A percentile compares a stretch with the other conserved stretches of the same genome.
These are phyloP conservation scores for Fusarium citri DNA, from an alignment of 2,329 filamentous ascomycete genomes.

Conservation along the genomic window DNA sequence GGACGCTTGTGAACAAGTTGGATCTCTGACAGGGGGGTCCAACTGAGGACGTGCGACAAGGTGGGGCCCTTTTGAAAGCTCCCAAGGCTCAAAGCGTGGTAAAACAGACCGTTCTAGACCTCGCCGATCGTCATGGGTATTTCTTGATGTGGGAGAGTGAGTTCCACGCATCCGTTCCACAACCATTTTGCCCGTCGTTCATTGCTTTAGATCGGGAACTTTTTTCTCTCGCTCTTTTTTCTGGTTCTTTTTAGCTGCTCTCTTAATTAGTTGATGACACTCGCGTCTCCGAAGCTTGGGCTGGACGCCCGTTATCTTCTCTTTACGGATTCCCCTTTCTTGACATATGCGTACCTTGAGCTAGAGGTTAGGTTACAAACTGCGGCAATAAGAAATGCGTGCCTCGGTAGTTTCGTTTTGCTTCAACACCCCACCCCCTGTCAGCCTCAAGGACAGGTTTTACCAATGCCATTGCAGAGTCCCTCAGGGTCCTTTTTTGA, in stretches of 20 bases:
- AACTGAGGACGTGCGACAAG: not conserved
- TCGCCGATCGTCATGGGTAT: slow-evolving; percentile 42
- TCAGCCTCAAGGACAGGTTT: slow-evolving; percentile 6
- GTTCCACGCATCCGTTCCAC: slow-evolving; percentile 42
- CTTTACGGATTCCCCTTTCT: slow-evolving; percentile 7
- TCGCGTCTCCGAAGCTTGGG: not conserved
- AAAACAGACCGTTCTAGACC: slow-evolving; percentile 45
- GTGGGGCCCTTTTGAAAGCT: slow-evolving; percentile 10
- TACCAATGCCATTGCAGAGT: not conserved
- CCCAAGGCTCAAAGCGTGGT: slow-evolving; percentile 15
- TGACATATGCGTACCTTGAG: slow-evolving; percentile 13
- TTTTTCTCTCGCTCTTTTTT: slow-evolving; percentile 3
- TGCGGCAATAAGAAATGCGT: slow-evolving; percentile 7
- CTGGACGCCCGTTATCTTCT: not conserved
- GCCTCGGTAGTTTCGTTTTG: slow-evolving; percentile 23
- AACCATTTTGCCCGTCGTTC: slow-evolving; percentile 20
- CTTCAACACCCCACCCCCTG: not conserved
- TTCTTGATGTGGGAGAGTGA: slow-evolving; percentile 40
- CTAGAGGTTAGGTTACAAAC: not conserved
- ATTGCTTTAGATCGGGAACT: slow-evolving; percentile 34
- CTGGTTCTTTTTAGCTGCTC: not conserved
- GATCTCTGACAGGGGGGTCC: slow-evolving; percentile 32
- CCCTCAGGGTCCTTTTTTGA: slow-evolving; percentile 1
- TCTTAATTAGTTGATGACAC: not conserved
- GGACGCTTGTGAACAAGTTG: slow-evolving; percentile 8